These are phyloP conservation scores for Fallopia convolvulus DNA, from an alignment of 148 eudicot species.

Conservation along the genomic window DNA sequence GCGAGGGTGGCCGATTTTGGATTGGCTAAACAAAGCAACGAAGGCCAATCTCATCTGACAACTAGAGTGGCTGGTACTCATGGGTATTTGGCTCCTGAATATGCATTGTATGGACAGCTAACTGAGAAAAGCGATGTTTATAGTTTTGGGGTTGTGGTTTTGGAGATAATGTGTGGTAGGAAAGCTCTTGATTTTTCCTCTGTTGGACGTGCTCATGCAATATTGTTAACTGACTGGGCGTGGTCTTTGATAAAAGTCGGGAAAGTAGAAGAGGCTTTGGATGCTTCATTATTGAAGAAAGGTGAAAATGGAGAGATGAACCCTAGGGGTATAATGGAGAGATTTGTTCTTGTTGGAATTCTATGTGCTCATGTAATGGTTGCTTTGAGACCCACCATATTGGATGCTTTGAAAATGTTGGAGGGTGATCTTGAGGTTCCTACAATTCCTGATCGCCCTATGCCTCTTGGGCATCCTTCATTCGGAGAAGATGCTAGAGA, in stretches of 20 bases:
- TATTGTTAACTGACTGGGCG: constrained; percentile 75
- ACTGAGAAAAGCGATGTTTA: constrained; percentile 81
- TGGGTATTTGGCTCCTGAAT: constrained; percentile 79
- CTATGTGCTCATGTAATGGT: constrained; percentile 93
- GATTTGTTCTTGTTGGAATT: constrained; percentile 71
- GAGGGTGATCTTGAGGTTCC: constrained; percentile 91
- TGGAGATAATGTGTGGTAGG: constrained; percentile 81
- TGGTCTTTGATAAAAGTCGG: constrained; percentile 68
- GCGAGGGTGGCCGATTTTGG: constrained; percentile 87
- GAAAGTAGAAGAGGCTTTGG: constrained; percentile 45
- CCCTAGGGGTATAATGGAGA: constrained; percentile 65
- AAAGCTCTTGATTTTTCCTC: constrained; percentile 70
- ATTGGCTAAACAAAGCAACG: constrained; percentile 53
- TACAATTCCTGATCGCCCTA: constrained; percentile 62
- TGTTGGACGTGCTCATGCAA: constrained; percentile 44
- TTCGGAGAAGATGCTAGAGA: constrained; percentile 16
- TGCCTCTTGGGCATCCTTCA: constrained; percentile 58
- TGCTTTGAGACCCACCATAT: constrained; percentile 73
- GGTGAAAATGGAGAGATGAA: constrained; percentile 30
- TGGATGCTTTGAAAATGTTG: constrained; percentile 74
- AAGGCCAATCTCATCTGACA: constrained; percentile 69
- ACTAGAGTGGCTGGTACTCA: constrained; percentile 84
- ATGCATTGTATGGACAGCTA: constrained; percentile 74
- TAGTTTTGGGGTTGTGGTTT: constrained; percentile 70
- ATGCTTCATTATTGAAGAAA: constrained; percentile 31